These are phyloP conservation scores for Closterium sp. DNA, from an alignment of 139 green algal genomes.

Conservation along the genomic window DNA sequence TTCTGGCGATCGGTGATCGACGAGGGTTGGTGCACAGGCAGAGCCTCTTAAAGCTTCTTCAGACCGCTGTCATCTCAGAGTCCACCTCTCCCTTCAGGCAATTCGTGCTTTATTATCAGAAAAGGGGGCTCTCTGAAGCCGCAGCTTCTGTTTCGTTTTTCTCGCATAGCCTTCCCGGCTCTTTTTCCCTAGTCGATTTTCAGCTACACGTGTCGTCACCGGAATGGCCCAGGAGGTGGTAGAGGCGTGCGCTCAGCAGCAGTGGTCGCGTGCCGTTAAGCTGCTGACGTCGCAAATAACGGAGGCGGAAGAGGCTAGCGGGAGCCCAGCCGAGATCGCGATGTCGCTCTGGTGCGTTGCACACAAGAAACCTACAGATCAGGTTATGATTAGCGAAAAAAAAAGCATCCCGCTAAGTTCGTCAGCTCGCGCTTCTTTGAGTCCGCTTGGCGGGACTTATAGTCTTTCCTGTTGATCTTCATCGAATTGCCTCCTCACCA, in stretches of 20 bases:
- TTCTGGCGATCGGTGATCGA: neutral
- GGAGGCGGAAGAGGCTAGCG: neutral
- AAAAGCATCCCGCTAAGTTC: too few species aligned
- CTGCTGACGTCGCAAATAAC: neutral
- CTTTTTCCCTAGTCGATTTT: too few species aligned
- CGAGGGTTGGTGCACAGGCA: neutral
- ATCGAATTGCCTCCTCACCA: too few species aligned
- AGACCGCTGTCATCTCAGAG: too few species aligned
- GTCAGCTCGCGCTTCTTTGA: too few species aligned
- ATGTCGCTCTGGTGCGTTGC: neutral
- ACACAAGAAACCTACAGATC: neutral
- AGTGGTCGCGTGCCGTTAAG: constrained; percentile 4
- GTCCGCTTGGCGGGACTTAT: too few species aligned
- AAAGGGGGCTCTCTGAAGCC: too few species aligned
- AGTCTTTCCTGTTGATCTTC: too few species aligned
- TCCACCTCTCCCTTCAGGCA: too few species aligned
- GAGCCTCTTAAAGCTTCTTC: neutral
- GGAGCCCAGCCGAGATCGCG: neutral
- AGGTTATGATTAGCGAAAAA: neutral
- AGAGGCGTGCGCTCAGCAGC: neutral
- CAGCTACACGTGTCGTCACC: neutral
- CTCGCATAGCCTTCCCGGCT: too few species aligned
- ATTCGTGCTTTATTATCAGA: too few species aligned
- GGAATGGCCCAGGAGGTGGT: neutral
- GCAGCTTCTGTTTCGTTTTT: too few species aligned